Evolutionary conservation across 139 green algal species (phyloP).

Genomic region (Micractinium conductrix): DNA sequence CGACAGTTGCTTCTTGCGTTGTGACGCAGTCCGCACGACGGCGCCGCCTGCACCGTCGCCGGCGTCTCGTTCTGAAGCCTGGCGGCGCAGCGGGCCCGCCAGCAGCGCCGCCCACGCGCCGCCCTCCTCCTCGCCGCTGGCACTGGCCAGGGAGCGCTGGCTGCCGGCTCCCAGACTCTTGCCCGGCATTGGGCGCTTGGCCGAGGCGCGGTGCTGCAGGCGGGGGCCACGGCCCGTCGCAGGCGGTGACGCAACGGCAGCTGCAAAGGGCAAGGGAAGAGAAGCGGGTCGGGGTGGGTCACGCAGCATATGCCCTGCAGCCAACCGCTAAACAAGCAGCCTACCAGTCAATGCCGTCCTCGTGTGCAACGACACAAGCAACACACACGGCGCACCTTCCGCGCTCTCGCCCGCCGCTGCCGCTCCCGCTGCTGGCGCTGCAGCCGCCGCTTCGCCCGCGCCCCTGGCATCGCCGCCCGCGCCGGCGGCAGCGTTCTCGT

Average conservation of each 20-base stretch:
- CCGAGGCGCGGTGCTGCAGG: constrained; percentile 1
- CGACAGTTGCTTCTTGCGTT: background rate
- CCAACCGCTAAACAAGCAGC: background rate
- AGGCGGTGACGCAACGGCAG: background rate
- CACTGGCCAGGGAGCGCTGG: no score
- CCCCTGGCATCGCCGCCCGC: background rate
- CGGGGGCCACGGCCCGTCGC: background rate
- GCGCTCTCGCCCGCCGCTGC: background rate
- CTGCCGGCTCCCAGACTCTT: background rate
- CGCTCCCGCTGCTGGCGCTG: background rate
- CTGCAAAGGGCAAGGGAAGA: background rate
- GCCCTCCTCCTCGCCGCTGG: no score
- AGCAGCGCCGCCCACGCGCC: no score
- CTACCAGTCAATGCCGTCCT: background rate
- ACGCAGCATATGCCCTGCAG: background rate
- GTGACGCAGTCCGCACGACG: no score
- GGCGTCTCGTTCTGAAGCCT: no score
- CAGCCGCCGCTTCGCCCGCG: background rate
- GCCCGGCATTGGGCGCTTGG: background rate
- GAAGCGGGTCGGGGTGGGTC: no score
- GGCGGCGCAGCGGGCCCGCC: no score
- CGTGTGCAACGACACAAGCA: background rate
- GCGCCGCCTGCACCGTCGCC: no score
- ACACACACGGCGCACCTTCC: background rate
- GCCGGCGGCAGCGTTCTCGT: background rate